Percentiles rank a stretch among this genome's conserved stretches.
phyloP scores from a whole-genome alignment of 441 rosid genomes.

The Euphorbia neoarborescens region DNA sequence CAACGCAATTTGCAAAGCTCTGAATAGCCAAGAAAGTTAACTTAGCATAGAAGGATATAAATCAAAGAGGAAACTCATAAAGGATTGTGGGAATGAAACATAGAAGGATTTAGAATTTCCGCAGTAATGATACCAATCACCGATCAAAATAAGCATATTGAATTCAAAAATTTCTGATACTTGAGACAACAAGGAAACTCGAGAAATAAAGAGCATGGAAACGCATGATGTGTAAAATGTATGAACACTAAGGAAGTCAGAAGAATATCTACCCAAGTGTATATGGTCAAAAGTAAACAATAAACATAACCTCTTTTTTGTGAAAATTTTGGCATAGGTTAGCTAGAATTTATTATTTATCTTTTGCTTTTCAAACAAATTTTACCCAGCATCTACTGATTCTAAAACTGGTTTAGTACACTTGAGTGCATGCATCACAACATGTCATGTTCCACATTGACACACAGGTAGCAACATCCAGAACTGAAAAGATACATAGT shows the following conservation, averaged over 20 bases:
- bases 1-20: slow-evolving; percentile 94
- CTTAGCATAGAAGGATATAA: slow-evolving; percentile 21
- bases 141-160: slow-evolving; percentile 3
- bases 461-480: not conserved
- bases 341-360: not conserved
- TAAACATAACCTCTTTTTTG: not conserved
- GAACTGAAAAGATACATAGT: not conserved
- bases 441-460: not conserved
- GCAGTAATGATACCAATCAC: not conserved
- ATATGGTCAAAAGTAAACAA: not conserved
- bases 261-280: not conserved
- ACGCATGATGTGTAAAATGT: not conserved
- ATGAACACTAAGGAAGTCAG: not conserved
- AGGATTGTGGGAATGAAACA: not conserved
- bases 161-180: not conserved
- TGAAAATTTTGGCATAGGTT: not conserved
- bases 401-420: not conserved
- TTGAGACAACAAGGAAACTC: not conserved
- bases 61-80: slow-evolving; percentile 11
- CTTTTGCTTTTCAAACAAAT: not conserved
- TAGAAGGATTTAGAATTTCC: not conserved
- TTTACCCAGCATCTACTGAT: not conserved
- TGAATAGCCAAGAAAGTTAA: slow-evolving; percentile 27
- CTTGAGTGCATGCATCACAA: not conserved
- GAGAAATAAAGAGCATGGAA: not conserved